These are phyloP conservation scores for Ophiostoma novo-ulmi DNA, from an alignment of 2,329 filamentous ascomycete species.

Conservation along the genomic window DNA sequence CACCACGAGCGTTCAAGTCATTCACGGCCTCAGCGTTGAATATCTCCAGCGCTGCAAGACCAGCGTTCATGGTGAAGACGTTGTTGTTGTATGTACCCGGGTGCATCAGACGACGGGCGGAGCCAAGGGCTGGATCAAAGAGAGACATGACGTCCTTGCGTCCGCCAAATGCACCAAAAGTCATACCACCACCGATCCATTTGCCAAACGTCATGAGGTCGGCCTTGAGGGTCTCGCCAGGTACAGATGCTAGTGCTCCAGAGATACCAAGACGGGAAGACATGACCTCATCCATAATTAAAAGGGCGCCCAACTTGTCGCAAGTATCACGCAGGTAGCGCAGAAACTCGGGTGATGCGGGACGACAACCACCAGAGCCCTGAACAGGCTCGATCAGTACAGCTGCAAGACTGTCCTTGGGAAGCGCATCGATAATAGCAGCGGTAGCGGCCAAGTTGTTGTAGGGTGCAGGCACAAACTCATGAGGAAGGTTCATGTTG, in stretches of 20 bases:
- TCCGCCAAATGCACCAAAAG: conserved; percentile 57
- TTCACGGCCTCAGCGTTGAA: conserved; percentile 35
- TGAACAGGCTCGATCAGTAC: conserved; percentile 64
- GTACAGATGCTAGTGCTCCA: conserved; percentile 52
- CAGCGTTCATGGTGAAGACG: conserved; percentile 53
- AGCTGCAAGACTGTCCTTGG: conserved; percentile 46
- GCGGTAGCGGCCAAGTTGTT: conserved; percentile 51
- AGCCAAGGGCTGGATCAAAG: conserved; percentile 57
- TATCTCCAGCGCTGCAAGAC: conserved; percentile 39
- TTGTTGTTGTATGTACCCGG: conserved; percentile 63
- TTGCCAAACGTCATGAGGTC: conserved; percentile 54
- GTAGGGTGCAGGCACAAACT: conserved; percentile 57
- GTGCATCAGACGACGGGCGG: conserved; percentile 49
- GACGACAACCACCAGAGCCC: conserved; percentile 53
- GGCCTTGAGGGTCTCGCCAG: conserved; percentile 47
- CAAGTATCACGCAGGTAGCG: conserved; percentile 25
- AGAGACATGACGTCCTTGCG: conserved; percentile 63
- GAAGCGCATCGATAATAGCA: conserved; percentile 39
- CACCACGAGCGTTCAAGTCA: conserved; percentile 34
- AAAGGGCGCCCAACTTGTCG: conserved; percentile 34
- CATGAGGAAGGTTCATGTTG: conserved; percentile 43
- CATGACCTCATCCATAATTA: conserved; percentile 70
- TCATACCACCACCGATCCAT: conserved; percentile 54
- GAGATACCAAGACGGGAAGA: conserved; percentile 52
- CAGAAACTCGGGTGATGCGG: conserved; percentile 48